Base-by-base conservation (phyloP, 352 stramenopile genomes). In the Pythium phragmiticola region DNA sequence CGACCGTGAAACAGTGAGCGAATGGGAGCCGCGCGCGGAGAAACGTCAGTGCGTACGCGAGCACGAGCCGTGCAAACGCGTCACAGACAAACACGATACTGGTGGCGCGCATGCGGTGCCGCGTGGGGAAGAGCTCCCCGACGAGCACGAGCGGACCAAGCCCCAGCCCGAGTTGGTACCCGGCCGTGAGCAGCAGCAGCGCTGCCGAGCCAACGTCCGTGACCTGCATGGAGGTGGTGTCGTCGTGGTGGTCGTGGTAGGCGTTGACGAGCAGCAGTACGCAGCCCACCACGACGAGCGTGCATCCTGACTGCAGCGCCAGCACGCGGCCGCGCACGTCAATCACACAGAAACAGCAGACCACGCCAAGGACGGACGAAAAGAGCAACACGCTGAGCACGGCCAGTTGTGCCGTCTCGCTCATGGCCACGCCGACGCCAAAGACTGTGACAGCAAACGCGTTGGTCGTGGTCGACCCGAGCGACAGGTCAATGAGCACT, bases 51-150 rank as follows among this genome's bases (percentile, higher is more conserved):
- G 67, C 21, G 42, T 86, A 79, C 7, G 72, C 37, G 9, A 89
- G 63, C 0, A 37, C 66, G 9, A 89, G 68, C 16, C 72, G 71
- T 33, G 77, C 72, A 56, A 87, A 68, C 7, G 67, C 64, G 39
- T 89, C 83, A 51, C 68, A 76, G 43, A 94, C 82, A n/a, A 89
- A 56, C 19, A 90, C 71, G 59, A 94, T 59, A 37, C 84, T 92
- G 28, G 88, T 65, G 49, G 80, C 84, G 13, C 80, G 73, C 30
- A 89, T 65, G 3, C 84, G 82, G 43, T 89, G 78, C 48, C 75
- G 76, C 12, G 80, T 84, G 4, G 82, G 76, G 62, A 94, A 94
- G 5, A 94, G 66, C 63, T 94, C 84, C 42, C 82, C 88, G 17
- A 77, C 65, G 21, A 89, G 55, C 30, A 94, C 74, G 21, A 87